Evolutionary conservation across 2,329 filamentous ascomycete species (phyloP), one percentile per base, ranked within the genome.

Genomic region (Lachnellula occidentalis): DNA sequence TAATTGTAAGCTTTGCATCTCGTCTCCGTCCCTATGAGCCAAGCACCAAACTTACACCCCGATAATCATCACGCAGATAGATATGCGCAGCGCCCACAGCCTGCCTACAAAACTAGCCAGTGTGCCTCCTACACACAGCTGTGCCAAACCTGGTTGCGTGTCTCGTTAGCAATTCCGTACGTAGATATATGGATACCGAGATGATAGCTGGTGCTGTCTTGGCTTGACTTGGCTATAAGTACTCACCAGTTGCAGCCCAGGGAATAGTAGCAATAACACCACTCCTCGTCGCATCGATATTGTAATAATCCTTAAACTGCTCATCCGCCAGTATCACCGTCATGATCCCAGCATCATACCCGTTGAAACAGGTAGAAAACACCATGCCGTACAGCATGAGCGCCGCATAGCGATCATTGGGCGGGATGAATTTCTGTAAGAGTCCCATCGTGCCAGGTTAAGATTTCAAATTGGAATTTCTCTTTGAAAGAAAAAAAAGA

Each of bases 321-420:
- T 71, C 61, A 53, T 74, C 73, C 4, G 72, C 72, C 50, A 75
- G 54, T 52, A 75, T 74, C 48, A 74, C 71, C 1, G 71, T 73
- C 71, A 74, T 73, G 52, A 74, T 73, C 12, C 65, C 66, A 17
- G 70, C 70, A 67, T 74, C 72, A 49, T 73, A 74, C 2, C 71
- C 72, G 61, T 74, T 73, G 61, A 74, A 74, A 50, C 70, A 73
- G 7, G 69, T 72, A 6, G 66, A 60, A 47, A 73, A 71, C 12
- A 73, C 66, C 67, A 74, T 72, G 46, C 71, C 71, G 63, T 71
- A 70, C 21, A 66, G 61, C 57, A 67, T 57, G 7, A 66, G 47
- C 11, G 64, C 64, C 39, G 70, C 71, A 61, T 66, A 69, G 57
- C 71, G 69, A 59, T 73, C 72, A 57, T 71, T 65, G n/a, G 66